These are phyloP conservation scores for Phytopythium sindhum DNA, from an alignment of 352 stramenopile genomes.

Conservation along the genomic window DNA sequence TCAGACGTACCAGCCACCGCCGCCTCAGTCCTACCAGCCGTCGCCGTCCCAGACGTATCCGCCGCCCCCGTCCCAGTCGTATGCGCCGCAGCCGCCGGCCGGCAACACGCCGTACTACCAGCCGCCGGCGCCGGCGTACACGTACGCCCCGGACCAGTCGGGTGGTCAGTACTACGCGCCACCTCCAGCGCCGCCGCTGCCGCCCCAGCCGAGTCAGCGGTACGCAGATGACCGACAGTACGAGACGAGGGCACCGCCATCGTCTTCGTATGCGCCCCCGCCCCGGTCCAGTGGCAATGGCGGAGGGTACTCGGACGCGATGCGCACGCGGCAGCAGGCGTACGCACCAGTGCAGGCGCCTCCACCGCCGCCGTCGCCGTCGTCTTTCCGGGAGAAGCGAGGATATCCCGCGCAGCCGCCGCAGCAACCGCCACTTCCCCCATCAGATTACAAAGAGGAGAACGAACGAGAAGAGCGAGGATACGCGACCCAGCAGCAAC, in stretches of 20 bases:
- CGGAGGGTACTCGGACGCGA: slow-evolving; percentile 27
- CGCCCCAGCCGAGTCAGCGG: slow-evolving; percentile 11
- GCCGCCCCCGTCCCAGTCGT: slow-evolving; percentile 6
- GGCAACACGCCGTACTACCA: slow-evolving; percentile 10
- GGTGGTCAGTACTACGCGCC: slow-evolving; percentile 9
- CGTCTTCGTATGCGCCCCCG: slow-evolving; percentile 5
- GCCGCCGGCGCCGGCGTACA: slow-evolving; percentile 9
- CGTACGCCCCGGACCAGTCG: slow-evolving; percentile 10
- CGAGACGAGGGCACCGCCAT: slow-evolving; percentile 8
- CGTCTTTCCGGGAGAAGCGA: slow-evolving; percentile 9
- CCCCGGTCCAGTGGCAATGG: neutral
- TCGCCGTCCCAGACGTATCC: slow-evolving; percentile 10
- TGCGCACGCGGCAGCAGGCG: slow-evolving; percentile 32
- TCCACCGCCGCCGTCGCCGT: neutral
- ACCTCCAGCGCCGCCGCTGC: slow-evolving; percentile 6
- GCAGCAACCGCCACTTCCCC: neutral
- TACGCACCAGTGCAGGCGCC: slow-evolving; percentile 26
- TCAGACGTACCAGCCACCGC: slow-evolving; percentile 3
- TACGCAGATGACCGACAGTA: slow-evolving; percentile 16
- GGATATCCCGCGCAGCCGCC: neutral
- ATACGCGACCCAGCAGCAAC: slow-evolving; percentile 10
- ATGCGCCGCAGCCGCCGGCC: neutral
- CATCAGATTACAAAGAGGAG: neutral
- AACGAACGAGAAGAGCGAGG: slow-evolving; percentile 9
- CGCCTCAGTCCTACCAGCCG: slow-evolving; percentile 6